phyloP scores from a whole-genome alignment of 139 green algal genomes.

The Coccomyxa sp. region DNA sequence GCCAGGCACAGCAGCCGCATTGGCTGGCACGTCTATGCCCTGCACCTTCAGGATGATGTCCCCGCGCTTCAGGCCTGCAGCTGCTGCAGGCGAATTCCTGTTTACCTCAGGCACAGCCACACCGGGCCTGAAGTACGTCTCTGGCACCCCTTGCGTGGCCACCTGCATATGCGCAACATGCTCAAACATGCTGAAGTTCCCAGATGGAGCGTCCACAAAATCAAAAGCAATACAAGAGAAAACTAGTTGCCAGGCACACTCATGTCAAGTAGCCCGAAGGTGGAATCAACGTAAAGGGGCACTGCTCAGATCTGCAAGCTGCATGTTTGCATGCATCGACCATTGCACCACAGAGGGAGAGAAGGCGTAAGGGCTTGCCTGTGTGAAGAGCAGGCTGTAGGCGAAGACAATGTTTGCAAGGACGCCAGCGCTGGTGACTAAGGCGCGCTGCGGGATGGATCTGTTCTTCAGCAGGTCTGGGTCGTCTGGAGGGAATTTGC shows the following conservation, averaged over 20 bases:
- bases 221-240: background rate
- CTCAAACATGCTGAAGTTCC: no score
- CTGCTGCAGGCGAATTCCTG: constrained; percentile 39
- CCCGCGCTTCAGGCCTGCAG: constrained; percentile 57
- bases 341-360: no score
- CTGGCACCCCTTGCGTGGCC: constrained; percentile 59
- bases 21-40: constrained; percentile 33
- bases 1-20: constrained; percentile 22
- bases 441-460: constrained; percentile 58
- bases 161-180: constrained; percentile 46
- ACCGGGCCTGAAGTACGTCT: constrained; percentile 65
- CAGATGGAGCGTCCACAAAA: no score
- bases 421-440: constrained; percentile 92
- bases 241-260: no score
- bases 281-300: no score
- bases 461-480: constrained; percentile 95
- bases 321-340: no score
- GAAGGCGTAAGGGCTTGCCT: constrained; percentile 64
- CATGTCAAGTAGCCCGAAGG: no score
- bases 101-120: constrained; percentile 67
- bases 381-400: constrained; percentile 73
- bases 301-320: no score
- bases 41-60: constrained; percentile 77
- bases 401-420: constrained; percentile 92
- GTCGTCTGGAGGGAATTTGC: constrained; percentile 61